Percentiles rank a stretch among this genome's conserved stretches.
Evolutionary conservation across 495 filamentous ascomycete genomes (phyloP).

Genomic region (Lophiotrema nucula): DNA sequence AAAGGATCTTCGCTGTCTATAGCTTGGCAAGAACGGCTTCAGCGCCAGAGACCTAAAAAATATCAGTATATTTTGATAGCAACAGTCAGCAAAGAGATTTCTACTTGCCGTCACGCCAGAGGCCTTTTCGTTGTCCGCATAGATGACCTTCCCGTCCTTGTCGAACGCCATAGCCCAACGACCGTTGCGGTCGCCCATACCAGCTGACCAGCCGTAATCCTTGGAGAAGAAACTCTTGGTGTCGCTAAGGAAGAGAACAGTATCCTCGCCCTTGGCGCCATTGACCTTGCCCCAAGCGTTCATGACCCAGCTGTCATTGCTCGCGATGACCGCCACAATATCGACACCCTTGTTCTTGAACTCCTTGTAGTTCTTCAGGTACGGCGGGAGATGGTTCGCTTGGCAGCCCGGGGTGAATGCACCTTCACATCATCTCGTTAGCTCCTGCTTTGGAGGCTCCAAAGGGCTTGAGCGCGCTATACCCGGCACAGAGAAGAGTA

Average conservation of each 20-base stretch:
- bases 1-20: too few species aligned
- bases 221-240: conserved; percentile 73
- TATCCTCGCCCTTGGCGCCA: conserved; percentile 71
- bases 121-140: conserved; percentile 74
- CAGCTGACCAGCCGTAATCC: conserved; percentile 76
- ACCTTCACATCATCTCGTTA: conserved; percentile 52
- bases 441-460: too few species aligned
- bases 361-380: conserved; percentile 69
- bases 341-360: conserved; percentile 86
- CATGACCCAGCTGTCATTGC: conserved; percentile 92
- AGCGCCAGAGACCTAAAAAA: conserved; percentile 62
- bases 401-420: conserved; percentile 96
- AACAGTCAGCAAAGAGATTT: conserved; percentile 36
- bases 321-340: conserved; percentile 77
- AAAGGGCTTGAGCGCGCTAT: too few species aligned
- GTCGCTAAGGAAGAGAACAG: conserved; percentile 88
- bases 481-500: conserved; percentile 87
- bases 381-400: conserved; percentile 80
- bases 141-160: conserved; percentile 77
- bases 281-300: conserved; percentile 96
- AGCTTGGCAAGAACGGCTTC: conserved; percentile 46
- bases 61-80: not conserved
- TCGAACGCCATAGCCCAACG: conserved; percentile 86
- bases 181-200: conserved; percentile 65
- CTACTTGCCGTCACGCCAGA: conserved; percentile 64